Evolutionary conservation across 2,329 filamentous ascomycete genomes (phyloP).

Genomic region (Trichoderma sp.): DNA sequence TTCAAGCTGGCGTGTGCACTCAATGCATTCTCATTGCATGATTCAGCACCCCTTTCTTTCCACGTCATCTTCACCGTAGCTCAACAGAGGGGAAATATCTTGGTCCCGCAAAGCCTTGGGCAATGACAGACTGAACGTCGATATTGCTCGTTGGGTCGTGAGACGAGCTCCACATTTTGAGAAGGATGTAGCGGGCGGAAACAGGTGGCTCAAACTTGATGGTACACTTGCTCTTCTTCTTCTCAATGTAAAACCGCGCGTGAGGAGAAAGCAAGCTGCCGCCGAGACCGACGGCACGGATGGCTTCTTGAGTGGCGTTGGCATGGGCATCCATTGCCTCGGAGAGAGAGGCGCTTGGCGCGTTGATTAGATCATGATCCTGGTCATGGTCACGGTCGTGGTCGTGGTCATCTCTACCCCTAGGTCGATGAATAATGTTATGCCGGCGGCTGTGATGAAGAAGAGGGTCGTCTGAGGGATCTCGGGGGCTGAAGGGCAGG

Average conservation of each 20-base stretch:
- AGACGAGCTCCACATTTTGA: slow-evolving; percentile 87
- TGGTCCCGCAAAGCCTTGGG: slow-evolving; percentile 81
- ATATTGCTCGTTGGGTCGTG: slow-evolving; percentile 70
- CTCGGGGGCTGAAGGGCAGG: slow-evolving; percentile 33
- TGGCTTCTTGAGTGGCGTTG: slow-evolving; percentile 58
- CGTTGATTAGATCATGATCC: background rate
- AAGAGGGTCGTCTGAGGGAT: slow-evolving; percentile 32
- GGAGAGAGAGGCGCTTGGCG: slow-evolving; percentile 32
- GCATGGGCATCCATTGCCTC: slow-evolving; percentile 51
- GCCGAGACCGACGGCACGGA: slow-evolving; percentile 54
- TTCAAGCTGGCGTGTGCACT: slow-evolving; percentile 3
- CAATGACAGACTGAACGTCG: slow-evolving; percentile 84
- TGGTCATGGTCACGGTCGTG: slow-evolving; percentile 24
- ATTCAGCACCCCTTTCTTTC: background rate
- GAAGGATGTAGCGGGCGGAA: slow-evolving; percentile 77
- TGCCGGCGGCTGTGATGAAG: slow-evolving; percentile 33
- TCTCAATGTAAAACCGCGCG: slow-evolving; percentile 81
- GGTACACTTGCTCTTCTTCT: slow-evolving; percentile 80
- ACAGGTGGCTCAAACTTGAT: slow-evolving; percentile 83
- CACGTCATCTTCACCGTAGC: slow-evolving; percentile 49
- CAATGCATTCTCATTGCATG: background rate
- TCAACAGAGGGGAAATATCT: slow-evolving; percentile 76
- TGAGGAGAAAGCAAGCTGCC: slow-evolving; percentile 69
- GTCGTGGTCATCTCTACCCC: slow-evolving; percentile 23
- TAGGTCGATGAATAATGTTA: slow-evolving; percentile 27